Evolutionary conservation across 169 alveolate species (phyloP).

Genomic region (Plasmodium fragile): DNA sequence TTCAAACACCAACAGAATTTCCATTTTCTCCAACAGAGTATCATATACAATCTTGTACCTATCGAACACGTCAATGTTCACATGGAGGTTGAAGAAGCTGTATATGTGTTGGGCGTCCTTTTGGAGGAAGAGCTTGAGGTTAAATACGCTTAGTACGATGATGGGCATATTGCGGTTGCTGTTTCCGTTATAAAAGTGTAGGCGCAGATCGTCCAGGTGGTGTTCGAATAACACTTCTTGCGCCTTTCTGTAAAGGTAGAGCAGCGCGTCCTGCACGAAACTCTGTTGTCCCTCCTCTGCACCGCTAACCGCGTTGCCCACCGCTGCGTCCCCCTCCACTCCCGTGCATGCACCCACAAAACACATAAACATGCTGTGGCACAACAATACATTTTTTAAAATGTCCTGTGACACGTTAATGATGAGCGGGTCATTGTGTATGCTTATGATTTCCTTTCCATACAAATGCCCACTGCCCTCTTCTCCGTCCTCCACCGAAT

Average conservation of each 20-base stretch:
- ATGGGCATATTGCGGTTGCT: constrained; percentile 32
- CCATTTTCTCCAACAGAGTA: constrained; percentile 40
- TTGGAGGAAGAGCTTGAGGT: constrained; percentile 20
- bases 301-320: neutral
- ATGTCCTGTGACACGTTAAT: constrained; percentile 35
- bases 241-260: constrained; percentile 8
- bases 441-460: constrained; percentile 22
- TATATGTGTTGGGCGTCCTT: constrained; percentile 3
- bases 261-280: constrained; percentile 2
- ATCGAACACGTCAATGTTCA: constrained; percentile 36
- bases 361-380: constrained; percentile 17
- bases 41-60: constrained; percentile 45
- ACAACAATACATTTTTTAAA: constrained; percentile 18
- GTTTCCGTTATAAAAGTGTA: constrained; percentile 41
- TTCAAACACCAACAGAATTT: constrained; percentile 23
- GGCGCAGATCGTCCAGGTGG: constrained; percentile 30
- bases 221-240: constrained; percentile 24
- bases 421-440: constrained; percentile 35
- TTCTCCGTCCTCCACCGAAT: neutral
- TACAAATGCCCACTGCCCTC: neutral
- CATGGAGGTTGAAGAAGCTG: constrained; percentile 29
- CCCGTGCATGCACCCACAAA: constrained; percentile 17
- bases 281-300: neutral
- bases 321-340: neutral
- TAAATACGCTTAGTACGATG: constrained; percentile 28